A percentile compares a stretch with the other conserved stretches of the same genome.
Conservation (phyloP, 2,329 filamentous ascomycete genomes). For the Colletotrichum sp. region DNA sequence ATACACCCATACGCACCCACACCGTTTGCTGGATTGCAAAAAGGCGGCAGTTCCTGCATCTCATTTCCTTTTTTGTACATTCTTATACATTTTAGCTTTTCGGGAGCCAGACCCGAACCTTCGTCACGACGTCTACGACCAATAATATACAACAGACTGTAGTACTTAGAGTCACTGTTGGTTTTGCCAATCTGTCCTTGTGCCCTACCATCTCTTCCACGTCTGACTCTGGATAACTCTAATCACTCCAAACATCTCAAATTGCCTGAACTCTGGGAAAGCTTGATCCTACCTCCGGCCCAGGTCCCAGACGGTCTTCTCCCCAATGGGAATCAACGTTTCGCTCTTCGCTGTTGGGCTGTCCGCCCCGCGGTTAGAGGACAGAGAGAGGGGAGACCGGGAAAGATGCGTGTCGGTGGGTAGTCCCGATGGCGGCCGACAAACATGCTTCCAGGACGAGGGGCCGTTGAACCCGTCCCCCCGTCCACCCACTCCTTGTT, state of each 20-base stretch:
- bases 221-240: neutral
- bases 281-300: neutral
- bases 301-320: neutral
- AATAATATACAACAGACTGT: neutral
- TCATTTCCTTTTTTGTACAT: neutral
- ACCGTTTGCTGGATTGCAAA: neutral
- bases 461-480: neutral
- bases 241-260: neutral
- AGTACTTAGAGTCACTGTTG: neutral
- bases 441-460: neutral
- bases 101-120: constrained; percentile 6
- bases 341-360: neutral
- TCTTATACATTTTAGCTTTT: neutral
- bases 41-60: constrained; percentile 1
- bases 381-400: neutral
- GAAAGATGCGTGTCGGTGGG: neutral
- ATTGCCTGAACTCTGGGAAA: neutral
- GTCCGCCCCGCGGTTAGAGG: neutral
- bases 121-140: neutral
- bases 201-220: neutral
- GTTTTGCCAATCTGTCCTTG: neutral
- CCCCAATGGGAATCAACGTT: neutral
- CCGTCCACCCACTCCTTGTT: neutral
- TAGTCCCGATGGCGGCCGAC: neutral
- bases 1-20: neutral